Conservation (phyloP, 768 basidiomycete genomes). For the Podaxis sp. region DNA sequence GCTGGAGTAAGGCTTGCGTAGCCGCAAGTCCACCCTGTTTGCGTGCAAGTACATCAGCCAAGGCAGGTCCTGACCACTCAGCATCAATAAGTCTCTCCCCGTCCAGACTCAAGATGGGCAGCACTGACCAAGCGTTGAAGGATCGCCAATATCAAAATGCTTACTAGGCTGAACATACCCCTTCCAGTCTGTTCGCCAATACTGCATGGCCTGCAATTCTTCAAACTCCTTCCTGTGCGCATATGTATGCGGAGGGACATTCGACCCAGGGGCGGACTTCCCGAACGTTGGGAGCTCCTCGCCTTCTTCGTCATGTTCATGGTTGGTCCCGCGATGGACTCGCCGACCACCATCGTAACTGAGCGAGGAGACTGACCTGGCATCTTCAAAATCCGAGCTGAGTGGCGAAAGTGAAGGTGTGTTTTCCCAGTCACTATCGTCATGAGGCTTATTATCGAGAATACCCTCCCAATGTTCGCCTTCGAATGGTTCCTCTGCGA, state of each 20-base stretch:
- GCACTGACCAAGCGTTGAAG: conserved; percentile 62
- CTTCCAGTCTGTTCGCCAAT: conserved; percentile 70
- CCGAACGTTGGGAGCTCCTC: neutral
- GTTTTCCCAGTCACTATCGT: conserved; percentile 48
- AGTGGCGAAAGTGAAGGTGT: conserved; percentile 67
- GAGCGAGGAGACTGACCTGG: conserved; percentile 27
- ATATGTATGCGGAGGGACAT: conserved; percentile 28
- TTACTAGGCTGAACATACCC: conserved; percentile 36
- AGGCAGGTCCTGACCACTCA: conserved; percentile 38
- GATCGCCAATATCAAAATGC: conserved; percentile 61
- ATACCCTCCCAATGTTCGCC: conserved; percentile 83
- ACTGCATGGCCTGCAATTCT: conserved; percentile 57
- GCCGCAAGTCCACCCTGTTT: conserved; percentile 29
- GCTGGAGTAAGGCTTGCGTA: conserved; percentile 33
- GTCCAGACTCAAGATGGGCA: neutral
- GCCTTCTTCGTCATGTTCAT: neutral
- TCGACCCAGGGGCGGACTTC: neutral
- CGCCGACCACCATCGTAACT: conserved; percentile 17
- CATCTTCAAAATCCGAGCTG: conserved; percentile 47
- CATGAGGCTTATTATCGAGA: conserved; percentile 29
- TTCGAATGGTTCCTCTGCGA: conserved; percentile 79
- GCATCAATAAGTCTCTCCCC: neutral
- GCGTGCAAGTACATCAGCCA: conserved; percentile 27
- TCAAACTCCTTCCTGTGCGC: conserved; percentile 56
- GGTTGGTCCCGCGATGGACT: neutral